Evolutionary conservation across 441 rosid genomes (phyloP).

Genomic region (Brassica hybrid): DNA sequence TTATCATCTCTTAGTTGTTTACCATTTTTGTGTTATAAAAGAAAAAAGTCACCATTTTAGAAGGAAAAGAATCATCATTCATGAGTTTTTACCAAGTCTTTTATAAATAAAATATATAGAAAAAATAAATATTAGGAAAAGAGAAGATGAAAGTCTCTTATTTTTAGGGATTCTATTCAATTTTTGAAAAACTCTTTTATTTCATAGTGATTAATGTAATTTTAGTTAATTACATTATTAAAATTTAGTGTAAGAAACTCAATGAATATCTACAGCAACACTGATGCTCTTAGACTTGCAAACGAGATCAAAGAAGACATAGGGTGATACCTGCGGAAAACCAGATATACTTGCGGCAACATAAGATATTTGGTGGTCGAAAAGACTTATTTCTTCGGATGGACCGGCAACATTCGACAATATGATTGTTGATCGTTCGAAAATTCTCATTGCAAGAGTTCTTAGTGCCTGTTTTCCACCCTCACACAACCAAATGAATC

Average conservation of each 20-base stretch:
- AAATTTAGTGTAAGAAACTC: background rate
- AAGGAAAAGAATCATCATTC: background rate
- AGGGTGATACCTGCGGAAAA: slow-evolving; percentile 58
- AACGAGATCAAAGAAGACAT: background rate
- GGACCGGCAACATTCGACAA: slow-evolving; percentile 77
- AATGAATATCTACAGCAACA: background rate
- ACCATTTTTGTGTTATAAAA: background rate
- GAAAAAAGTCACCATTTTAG: background rate
- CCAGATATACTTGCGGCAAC: slow-evolving; percentile 70
- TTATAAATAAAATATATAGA: background rate
- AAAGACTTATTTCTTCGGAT: slow-evolving; percentile 66
- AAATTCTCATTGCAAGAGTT: slow-evolving; percentile 45
- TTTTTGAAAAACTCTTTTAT: background rate
- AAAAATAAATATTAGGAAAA: background rate
- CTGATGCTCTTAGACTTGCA: background rate
- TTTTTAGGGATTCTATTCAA: background rate
- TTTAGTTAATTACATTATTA: no score
- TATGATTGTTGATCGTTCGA: slow-evolving; percentile 54
- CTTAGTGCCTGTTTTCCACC: slow-evolving; percentile 46
- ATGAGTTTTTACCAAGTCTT: background rate
- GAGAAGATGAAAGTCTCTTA: background rate
- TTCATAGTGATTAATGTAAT: no score
- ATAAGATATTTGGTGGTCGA: slow-evolving; percentile 63
- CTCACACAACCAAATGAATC: background rate
- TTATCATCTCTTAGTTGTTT: background rate